Evolutionary conservation across 83 land plant species (phyloP).

Genomic region (Thuja plicata): DNA sequence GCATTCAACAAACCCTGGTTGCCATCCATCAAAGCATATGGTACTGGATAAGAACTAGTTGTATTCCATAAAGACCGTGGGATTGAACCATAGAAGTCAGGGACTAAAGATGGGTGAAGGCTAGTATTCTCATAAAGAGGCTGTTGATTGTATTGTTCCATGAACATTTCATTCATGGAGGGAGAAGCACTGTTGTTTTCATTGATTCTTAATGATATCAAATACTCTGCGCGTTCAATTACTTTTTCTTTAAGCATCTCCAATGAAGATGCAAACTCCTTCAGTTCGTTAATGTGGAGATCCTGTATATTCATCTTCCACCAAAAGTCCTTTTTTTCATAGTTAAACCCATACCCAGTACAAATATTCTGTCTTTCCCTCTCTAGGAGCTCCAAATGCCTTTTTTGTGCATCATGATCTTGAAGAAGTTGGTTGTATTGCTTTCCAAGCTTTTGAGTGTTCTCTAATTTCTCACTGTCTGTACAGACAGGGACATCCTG

Average conservation of each 20-base stretch:
- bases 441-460: neutral
- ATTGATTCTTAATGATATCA: neutral
- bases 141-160: neutral
- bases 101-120: neutral
- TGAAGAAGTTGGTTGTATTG: neutral
- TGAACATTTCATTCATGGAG: neutral
- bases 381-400: neutral
- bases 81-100: neutral
- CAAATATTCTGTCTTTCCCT: neutral
- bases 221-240: neutral
- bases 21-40: neutral
- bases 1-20: neutral
- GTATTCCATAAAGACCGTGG: constrained; percentile 2
- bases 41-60: neutral
- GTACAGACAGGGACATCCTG: neutral
- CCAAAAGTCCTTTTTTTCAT: neutral
- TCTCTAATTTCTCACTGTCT: neutral
- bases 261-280: neutral
- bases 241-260: neutral
- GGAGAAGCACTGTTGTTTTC: neutral
- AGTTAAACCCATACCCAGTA: neutral
- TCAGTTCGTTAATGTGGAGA: neutral
- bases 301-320: neutral
- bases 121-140: neutral
- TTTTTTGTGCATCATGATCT: neutral